These are phyloP conservation scores for Epichloe sp. DNA, from an alignment of 2,329 filamentous ascomycete species.

Conservation along the genomic window DNA sequence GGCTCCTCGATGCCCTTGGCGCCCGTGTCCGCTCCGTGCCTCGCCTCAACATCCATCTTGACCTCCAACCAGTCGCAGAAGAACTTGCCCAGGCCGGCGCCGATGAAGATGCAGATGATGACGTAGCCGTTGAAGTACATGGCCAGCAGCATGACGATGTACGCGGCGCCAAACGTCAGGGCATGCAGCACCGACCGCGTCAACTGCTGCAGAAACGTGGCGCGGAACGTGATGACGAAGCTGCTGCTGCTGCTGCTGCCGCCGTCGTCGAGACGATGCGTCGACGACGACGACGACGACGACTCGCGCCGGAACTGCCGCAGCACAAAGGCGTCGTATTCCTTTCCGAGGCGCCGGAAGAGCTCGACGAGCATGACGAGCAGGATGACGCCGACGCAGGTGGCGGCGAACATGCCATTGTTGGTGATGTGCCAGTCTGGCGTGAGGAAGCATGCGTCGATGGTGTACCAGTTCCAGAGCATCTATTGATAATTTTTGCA, in stretches of 20 bases:
- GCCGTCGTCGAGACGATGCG: slow-evolving; percentile 12
- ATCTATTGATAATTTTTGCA: slow-evolving; percentile 29
- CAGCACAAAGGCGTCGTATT: slow-evolving; percentile 56
- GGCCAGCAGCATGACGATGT: slow-evolving; percentile 59
- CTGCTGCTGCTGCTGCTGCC: slow-evolving; percentile 1
- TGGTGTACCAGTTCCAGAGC: slow-evolving; percentile 67
- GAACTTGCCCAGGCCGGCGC: slow-evolving; percentile 38
- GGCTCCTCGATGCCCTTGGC: slow-evolving; percentile 28
- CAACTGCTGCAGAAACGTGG: slow-evolving; percentile 50
- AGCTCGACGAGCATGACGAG: slow-evolving; percentile 61
- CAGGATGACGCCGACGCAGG: slow-evolving; percentile 61
- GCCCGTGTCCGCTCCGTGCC: slow-evolving; percentile 11
- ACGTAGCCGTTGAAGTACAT: slow-evolving; percentile 58
- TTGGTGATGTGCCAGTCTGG: slow-evolving; percentile 59
- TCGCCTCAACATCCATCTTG: slow-evolving; percentile 23
- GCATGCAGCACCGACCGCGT: slow-evolving; percentile 54
- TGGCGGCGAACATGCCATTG: slow-evolving; percentile 60
- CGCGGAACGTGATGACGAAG: slow-evolving; percentile 30
- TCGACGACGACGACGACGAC: slow-evolving; percentile 2
- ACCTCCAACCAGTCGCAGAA: slow-evolving; percentile 39
- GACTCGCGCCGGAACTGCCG: slow-evolving; percentile 29
- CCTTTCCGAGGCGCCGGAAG: slow-evolving; percentile 54
- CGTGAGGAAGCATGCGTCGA: slow-evolving; percentile 61
- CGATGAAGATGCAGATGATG: slow-evolving; percentile 61
- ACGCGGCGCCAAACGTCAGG: slow-evolving; percentile 59